Evolutionary conservation across 495 filamentous ascomycete species (phyloP).

Genomic region (Delitschia confertaspora): DNA sequence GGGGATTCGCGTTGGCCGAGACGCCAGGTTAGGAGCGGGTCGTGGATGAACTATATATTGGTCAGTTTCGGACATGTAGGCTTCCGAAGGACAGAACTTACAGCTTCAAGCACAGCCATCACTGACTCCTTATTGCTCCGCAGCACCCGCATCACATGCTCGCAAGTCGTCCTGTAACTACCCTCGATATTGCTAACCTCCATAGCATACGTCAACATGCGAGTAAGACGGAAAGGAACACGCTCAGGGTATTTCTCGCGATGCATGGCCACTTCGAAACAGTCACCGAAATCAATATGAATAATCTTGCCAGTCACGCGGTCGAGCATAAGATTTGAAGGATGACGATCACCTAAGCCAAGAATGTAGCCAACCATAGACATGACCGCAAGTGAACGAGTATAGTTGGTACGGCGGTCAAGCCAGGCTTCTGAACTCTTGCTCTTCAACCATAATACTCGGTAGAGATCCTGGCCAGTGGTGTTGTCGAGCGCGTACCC

Average conservation of each 20-base stretch:
- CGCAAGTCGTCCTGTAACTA: conserved; percentile 92
- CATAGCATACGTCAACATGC: conserved; percentile 99
- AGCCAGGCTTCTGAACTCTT: conserved; percentile 98
- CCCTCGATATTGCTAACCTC: conserved; percentile 99
- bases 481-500: conserved; percentile 98
- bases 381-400: conserved; percentile 94
- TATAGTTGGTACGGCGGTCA: conserved; percentile 94
- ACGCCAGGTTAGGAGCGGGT: conserved; percentile 95
- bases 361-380: conserved; percentile 99
- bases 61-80: conserved; percentile 1
- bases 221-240: conserved; percentile 91
- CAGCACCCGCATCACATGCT: conserved; percentile 96
- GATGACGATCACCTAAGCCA: conserved; percentile 90
- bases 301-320: conserved; percentile 90
- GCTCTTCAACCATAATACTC: conserved; percentile 95
- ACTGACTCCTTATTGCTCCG: conserved; percentile 94
- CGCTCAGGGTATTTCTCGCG: conserved; percentile 97
- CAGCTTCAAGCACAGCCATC: conserved; percentile 96
- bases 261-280: conserved; percentile 99
- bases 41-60: conserved; percentile 77
- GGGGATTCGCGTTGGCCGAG: conserved; percentile 79
- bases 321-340: conserved; percentile 94
- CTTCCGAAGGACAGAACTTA: conserved; percentile 44
- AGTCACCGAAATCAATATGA: conserved; percentile 98
- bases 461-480: conserved; percentile 95